These are phyloP conservation scores for Populus pruinosa DNA, from an alignment of 345 rosid species.

Conservation along the genomic window DNA sequence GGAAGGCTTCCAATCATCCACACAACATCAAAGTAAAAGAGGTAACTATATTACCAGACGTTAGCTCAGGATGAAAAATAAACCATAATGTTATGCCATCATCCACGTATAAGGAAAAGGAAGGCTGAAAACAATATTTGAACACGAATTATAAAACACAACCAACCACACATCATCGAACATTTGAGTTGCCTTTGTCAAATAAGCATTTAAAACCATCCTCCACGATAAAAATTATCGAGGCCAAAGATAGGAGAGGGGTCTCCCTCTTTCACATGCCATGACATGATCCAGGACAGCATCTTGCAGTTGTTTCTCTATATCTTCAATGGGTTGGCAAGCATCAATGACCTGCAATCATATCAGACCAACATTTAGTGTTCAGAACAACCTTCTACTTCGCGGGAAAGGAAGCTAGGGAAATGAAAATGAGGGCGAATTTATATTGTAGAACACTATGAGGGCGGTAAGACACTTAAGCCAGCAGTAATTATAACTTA, in stretches of 20 bases:
- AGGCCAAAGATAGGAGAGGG: constrained; percentile 52
- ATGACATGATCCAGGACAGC: constrained; percentile 35
- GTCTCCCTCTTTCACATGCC: constrained; percentile 53
- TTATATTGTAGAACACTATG: background rate
- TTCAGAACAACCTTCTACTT: background rate
- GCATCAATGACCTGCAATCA: constrained; percentile 60
- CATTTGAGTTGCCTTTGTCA: too few species aligned
- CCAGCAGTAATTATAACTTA: too few species aligned
- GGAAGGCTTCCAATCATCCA: too few species aligned
- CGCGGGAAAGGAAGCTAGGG: background rate
- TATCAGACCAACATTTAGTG: background rate
- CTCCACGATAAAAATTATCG: constrained; percentile 4
- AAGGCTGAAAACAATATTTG: too few species aligned
- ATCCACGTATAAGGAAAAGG: too few species aligned
- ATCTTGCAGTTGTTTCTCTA: constrained; percentile 59
- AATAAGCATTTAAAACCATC: too few species aligned
- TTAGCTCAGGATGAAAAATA: too few species aligned
- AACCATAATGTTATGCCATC: too few species aligned
- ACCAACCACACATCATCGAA: too few species aligned
- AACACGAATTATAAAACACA: too few species aligned
- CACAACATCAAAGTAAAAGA: too few species aligned
- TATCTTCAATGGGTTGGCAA: constrained; percentile 48
- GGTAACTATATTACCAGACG: too few species aligned
- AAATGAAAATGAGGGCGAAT: background rate
- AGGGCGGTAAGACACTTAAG: background rate